Conservation (phyloP, 352 stramenopile genomes). For the Nothophytophthora sp. region DNA sequence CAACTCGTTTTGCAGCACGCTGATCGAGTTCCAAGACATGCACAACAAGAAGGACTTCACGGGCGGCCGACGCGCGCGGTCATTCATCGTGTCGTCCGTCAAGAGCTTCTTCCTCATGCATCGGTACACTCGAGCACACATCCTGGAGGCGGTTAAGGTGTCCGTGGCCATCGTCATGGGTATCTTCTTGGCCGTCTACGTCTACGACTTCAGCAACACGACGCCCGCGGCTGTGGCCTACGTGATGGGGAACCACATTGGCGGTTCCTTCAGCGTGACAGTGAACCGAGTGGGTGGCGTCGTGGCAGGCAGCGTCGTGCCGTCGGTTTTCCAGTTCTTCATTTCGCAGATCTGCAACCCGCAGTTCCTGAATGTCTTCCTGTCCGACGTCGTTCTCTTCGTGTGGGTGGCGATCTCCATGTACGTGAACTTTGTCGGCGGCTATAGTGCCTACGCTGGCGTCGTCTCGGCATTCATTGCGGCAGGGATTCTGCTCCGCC, state of each 20-base stretch:
- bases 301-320: slow-evolving; percentile 80
- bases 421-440: slow-evolving; percentile 70
- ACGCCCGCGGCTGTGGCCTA: slow-evolving; percentile 64
- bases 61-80: slow-evolving; percentile 36
- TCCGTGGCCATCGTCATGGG: slow-evolving; percentile 61
- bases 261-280: slow-evolving; percentile 76
- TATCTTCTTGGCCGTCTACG: slow-evolving; percentile 69
- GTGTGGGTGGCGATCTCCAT: slow-evolving; percentile 76
- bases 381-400: slow-evolving; percentile 63
- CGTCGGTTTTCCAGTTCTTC: slow-evolving; percentile 86
- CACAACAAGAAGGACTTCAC: slow-evolving; percentile 69
- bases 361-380: slow-evolving; percentile 34
- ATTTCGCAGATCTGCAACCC: slow-evolving; percentile 68
- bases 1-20: slow-evolving; percentile 79
- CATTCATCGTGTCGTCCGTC: slow-evolving; percentile 55
- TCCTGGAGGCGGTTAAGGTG: slow-evolving; percentile 56
- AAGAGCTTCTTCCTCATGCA: slow-evolving; percentile 46
- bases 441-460: slow-evolving; percentile 71
- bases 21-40: slow-evolving; percentile 67
- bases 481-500: slow-evolving; percentile 57
- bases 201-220: slow-evolving; percentile 74
- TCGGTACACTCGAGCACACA: slow-evolving; percentile 39
- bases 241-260: slow-evolving; percentile 82
- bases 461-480: slow-evolving; percentile 77
- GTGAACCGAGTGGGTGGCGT: slow-evolving; percentile 85